Base-by-base conservation (phyloP, 192 early-diverging fungal genomes). In the Coemansia sp. region DNA sequence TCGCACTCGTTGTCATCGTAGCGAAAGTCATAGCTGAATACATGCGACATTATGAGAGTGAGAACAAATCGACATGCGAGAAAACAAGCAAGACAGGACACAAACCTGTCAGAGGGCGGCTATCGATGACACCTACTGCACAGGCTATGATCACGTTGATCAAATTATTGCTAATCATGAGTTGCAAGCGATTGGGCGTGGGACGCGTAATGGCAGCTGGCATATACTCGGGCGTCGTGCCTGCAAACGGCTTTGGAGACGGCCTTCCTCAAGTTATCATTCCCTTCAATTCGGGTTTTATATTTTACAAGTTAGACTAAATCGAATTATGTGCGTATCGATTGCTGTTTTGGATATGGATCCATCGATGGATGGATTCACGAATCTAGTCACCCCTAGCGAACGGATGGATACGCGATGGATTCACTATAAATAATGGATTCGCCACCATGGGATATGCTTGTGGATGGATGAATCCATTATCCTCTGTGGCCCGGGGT, bases 1-100 rank as follows among this genome's bases (percentile, higher is more conserved):
- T 78, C 73, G 45, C 67, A 69, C 17, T 41, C 66, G 70, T 84
- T 78, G 64, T 84, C 81, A 62, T 81, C 76, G 59, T 84, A 76
- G 62, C 77, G 73, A 65, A 73, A 73, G 64, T 76, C 62, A 59
- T 67, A 79, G 54, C 81, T 75, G 31, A 78, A 79, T 31, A 74
- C 41, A 57, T 62, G 53, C 24, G 71, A 42, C 74, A 78, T 79
- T 53, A 36, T 54, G 24, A 27, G 31, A 19, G 24, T 17, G 31
- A 11, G 24, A 14, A 17, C 66, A 60, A 68, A 61, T 62, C 5
- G 34, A 11, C 39, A 34, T 14, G 19, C 42, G 7, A 46, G 19
- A 60, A 39, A 24, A 24, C 16, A 57, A 57, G 33, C 29, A 21
- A 10, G 37, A 10, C 35, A 36, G 11, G 10, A 10, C 24, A 11